These are phyloP conservation scores for Wallemia mellicola DNA, from an alignment of 1,284 basidiomycete genomes.

Conservation along the genomic window DNA sequence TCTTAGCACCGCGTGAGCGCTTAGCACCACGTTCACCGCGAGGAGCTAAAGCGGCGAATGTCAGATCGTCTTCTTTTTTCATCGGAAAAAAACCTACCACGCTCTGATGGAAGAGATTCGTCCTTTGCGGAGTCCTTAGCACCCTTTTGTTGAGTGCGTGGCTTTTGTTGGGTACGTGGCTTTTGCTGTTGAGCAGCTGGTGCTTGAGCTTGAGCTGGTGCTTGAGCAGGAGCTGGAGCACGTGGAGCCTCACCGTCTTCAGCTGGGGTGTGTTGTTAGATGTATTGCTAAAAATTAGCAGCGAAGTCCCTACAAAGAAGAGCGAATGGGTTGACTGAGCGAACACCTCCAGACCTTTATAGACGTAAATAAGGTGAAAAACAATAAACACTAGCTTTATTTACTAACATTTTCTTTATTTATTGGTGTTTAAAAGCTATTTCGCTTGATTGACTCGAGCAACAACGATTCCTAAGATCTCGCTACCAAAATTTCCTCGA, in stretches of 20 bases:
- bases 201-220: not conserved
- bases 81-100: not conserved
- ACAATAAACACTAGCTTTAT: not conserved
- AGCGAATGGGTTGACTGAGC: conserved; percentile 1
- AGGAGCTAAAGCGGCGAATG: not conserved
- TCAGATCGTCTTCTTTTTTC: no score
- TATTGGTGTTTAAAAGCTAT: not conserved
- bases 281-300: not conserved
- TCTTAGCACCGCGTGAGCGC: conserved; percentile 11
- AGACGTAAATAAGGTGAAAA: no score
- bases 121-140: not conserved
- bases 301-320: not conserved
- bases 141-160: not conserved
- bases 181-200: not conserved
- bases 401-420: not conserved
- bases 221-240: not conserved
- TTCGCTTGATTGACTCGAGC: not conserved
- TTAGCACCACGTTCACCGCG: conserved; percentile 1
- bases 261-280: not conserved
- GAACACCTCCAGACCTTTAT: not conserved
- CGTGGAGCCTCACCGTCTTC: not conserved
- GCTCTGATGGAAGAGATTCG: not conserved
- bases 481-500: not conserved
- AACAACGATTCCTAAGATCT: not conserved
- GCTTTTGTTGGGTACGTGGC: not conserved